phyloP scores from a whole-genome alignment of 495 filamentous ascomycete species.

The Massariosphaeria phaeospora region DNA sequence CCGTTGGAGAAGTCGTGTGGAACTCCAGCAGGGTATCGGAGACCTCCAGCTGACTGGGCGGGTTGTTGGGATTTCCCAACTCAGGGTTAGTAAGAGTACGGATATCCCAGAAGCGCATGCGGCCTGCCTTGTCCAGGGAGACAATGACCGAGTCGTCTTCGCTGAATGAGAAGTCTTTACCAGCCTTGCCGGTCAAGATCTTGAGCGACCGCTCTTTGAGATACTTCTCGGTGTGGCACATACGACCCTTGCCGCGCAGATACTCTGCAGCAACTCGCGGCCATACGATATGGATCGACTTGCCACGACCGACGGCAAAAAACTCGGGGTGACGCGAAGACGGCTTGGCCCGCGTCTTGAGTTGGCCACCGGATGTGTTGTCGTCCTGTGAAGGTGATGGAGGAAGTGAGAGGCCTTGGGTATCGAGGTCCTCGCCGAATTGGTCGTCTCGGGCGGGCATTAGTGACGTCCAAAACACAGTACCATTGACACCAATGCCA shows the following conservation, averaged over 20 bases:
- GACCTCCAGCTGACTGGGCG: conserved; percentile 57
- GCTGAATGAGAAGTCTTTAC: conserved; percentile 96
- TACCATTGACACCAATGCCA: conserved; percentile 86
- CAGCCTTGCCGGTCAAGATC: conserved; percentile 94
- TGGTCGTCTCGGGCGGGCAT: conserved; percentile 37
- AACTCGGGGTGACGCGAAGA: conserved; percentile 83
- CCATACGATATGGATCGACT: conserved; percentile 88
- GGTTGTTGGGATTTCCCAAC: conserved; percentile 40
- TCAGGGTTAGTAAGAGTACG: conserved; percentile 61
- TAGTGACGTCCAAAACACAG: conserved; percentile 82
- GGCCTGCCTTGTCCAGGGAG: conserved; percentile 91
- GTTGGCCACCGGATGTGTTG: conserved; percentile 76
- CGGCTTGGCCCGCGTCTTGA: conserved; percentile 90
- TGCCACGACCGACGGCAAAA: conserved; percentile 92
- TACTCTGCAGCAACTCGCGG: conserved; percentile 68
- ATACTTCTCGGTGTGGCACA: conserved; percentile 78
- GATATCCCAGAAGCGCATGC: conserved; percentile 96
- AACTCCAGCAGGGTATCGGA: conserved; percentile 72
- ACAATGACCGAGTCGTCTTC: conserved; percentile 92
- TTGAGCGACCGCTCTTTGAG: conserved; percentile 78
- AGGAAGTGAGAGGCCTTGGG: conserved; percentile 74
- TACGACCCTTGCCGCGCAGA: conserved; percentile 58
- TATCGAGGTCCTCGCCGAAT: conserved; percentile 56
- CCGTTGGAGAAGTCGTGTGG: conserved; percentile 67
- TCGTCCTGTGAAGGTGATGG: conserved; percentile 69